Evolutionary conservation across 306 rosid species (phyloP), one percentile per base, ranked within the genome.

Genomic region (Dryas alaskensis): DNA sequence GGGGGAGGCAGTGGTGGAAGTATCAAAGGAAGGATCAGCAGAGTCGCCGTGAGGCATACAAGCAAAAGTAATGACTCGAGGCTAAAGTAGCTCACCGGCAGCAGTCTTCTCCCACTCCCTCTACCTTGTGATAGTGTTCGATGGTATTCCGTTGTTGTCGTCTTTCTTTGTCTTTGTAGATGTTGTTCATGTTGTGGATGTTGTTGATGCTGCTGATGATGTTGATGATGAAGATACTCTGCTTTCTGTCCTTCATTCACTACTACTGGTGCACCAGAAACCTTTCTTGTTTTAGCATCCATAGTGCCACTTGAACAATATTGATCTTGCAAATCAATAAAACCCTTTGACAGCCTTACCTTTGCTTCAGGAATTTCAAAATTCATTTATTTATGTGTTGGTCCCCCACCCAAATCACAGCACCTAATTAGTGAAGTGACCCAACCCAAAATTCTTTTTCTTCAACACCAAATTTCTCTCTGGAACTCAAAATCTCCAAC

Each of bases 1-100:
- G 91, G 91, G 2, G 91, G 87, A 12, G 88, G 90, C 48, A 87
- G 61, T 4, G 90, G 90, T 4, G 90, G 91, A 44, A 87, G 86
- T 37, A 87, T 67, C 81, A 87, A 76, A 9, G 91, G 91, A 16
- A 87, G 91, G 40, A 87, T 78, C 58, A 87, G 74, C 61, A 87
- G 70, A 10, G 91, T 81, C 1, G 78, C 85, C 0, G 91, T 74
- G 7, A 87, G 79, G 52, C 88, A 87, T 3, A 84, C 3, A 0
- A 87, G 83, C 47, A 84, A 73, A 19, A 78, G 86, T 76, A 87
- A 51, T 2, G 88, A 81, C 79, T 85, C 86, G 40, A 79, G 40
- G 80, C 88, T 85, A 43, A 81, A 85, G 57, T 76, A 85, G 71
- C 76, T 79, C 2, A 63, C 65, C 4, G 85, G 64, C 62, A 78